Conservation (phyloP, 2,329 filamentous ascomycete species). For the Colletotrichum scovillei region DNA sequence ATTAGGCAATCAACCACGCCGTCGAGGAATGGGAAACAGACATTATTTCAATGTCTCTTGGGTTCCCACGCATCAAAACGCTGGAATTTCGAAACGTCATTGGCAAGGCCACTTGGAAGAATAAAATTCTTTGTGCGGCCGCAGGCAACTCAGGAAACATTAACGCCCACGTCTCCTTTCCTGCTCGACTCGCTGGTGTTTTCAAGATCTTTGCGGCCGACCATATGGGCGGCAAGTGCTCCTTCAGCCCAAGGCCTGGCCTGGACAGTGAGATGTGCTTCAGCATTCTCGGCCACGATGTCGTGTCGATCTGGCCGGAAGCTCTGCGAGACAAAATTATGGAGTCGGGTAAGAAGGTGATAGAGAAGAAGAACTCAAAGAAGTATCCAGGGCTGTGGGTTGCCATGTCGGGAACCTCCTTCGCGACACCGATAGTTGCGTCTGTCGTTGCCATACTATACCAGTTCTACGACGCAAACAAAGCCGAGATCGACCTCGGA, state of each 20-base stretch:
- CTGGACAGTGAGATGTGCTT: background rate
- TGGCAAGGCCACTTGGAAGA: background rate
- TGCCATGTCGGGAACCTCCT: conserved; percentile 9
- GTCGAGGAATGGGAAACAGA: conserved; percentile 6
- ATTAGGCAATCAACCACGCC: conserved; percentile 13
- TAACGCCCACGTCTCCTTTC: background rate
- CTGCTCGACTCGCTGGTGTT: background rate
- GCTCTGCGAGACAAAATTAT: background rate
- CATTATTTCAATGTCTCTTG: conserved; percentile 19
- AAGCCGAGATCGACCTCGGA: background rate
- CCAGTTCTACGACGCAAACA: conserved; percentile 15
- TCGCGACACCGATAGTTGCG: conserved; percentile 9
- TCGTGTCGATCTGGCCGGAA: conserved; percentile 2
- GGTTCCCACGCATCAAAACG: background rate
- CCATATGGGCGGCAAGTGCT: background rate
- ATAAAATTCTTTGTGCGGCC: background rate
- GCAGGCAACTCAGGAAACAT: conserved; percentile 9
- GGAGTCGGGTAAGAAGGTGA: background rate
- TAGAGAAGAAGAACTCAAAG: background rate
- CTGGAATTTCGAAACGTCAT: background rate
- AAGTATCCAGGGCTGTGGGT: background rate
- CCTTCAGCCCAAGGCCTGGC: background rate
- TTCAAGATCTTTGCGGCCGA: conserved; percentile 17
- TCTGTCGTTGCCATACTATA: background rate
- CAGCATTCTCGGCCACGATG: conserved; percentile 5